These are phyloP conservation scores for Chlamydomonas schloesseri DNA, from an alignment of 139 green algal genomes.

Conservation along the genomic window DNA sequence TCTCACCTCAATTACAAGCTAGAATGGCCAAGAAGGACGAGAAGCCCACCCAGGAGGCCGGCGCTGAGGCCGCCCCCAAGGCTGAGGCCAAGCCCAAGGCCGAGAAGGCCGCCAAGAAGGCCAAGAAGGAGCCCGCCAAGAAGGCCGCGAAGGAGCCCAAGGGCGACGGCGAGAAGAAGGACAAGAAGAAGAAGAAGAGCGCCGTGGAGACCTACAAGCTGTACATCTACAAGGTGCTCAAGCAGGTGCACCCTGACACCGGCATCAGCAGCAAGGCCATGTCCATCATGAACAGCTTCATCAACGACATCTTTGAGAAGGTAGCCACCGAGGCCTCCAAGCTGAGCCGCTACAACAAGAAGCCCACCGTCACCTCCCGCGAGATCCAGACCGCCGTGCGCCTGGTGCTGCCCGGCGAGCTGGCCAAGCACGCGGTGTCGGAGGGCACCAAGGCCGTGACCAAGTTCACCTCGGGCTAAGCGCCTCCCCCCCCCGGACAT, in stretches of 20 bases:
- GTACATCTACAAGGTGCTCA: slow-evolving; percentile 99
- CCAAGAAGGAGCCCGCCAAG: background rate
- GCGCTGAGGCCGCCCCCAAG: background rate
- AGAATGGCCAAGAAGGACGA: background rate
- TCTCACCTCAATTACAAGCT: background rate
- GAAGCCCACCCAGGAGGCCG: background rate
- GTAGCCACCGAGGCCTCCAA: slow-evolving; percentile 81
- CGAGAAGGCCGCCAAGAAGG: background rate
- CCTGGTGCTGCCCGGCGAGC: slow-evolving; percentile 83
- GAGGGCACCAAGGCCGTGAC: slow-evolving; percentile 93
- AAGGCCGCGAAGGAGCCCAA: slow-evolving; percentile 9
- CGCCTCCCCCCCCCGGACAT: too few relatives aligned
- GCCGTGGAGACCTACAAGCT: slow-evolving; percentile 95
- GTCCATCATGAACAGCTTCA: slow-evolving; percentile 88
- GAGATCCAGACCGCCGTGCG: slow-evolving; percentile 87
- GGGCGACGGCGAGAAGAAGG: slow-evolving; percentile 18
- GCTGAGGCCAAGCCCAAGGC: background rate
- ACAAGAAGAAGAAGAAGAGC: slow-evolving; percentile 63
- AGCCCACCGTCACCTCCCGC: slow-evolving; percentile 49
- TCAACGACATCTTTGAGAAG: slow-evolving; percentile 89
- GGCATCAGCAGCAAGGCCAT: slow-evolving; percentile 97
- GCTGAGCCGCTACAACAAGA: slow-evolving; percentile 65
- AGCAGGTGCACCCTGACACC: slow-evolving; percentile 94
- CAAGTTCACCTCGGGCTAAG: slow-evolving; percentile 88
- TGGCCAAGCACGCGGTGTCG: slow-evolving; percentile 85